Conservation (phyloP, 441 rosid genomes). For the Arabidopsis hybrid region DNA sequence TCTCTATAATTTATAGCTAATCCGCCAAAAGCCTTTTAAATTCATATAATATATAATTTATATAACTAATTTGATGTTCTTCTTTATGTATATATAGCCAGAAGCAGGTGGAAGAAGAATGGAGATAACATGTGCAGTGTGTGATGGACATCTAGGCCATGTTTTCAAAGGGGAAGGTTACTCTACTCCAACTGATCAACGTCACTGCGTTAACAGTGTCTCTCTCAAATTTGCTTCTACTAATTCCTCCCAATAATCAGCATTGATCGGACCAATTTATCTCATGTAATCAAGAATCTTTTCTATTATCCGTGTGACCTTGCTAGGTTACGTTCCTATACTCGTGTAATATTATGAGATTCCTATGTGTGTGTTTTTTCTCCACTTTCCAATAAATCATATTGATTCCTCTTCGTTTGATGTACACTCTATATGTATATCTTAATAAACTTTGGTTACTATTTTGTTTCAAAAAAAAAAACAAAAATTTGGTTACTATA, state of each 20-base stretch:
- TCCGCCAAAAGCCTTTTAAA: background rate
- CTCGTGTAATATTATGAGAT: too few species aligned
- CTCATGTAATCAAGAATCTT: background rate
- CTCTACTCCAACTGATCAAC: background rate
- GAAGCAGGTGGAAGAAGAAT: background rate
- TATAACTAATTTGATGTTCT: too few species aligned
- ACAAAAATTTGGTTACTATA: too few species aligned
- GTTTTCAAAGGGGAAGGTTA: background rate
- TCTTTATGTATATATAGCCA: background rate
- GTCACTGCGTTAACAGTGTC: slow-evolving; percentile 2
- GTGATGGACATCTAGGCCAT: slow-evolving; percentile 24
- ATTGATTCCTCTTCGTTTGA: background rate
- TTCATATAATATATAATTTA: too few species aligned
- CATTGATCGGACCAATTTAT: background rate
- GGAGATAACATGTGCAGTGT: background rate
- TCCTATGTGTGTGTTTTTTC: background rate
- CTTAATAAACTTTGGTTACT: too few species aligned
- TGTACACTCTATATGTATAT: background rate
- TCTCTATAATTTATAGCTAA: background rate
- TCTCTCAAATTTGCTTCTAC: background rate
- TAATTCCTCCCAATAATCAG: background rate
- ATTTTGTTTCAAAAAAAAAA: too few species aligned
- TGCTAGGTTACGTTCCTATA: too few species aligned
- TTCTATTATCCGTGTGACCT: background rate
- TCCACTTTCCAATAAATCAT: background rate